Base-by-base conservation (phyloP, 139 green algal species). In the Coccomyxa sp. region DNA sequence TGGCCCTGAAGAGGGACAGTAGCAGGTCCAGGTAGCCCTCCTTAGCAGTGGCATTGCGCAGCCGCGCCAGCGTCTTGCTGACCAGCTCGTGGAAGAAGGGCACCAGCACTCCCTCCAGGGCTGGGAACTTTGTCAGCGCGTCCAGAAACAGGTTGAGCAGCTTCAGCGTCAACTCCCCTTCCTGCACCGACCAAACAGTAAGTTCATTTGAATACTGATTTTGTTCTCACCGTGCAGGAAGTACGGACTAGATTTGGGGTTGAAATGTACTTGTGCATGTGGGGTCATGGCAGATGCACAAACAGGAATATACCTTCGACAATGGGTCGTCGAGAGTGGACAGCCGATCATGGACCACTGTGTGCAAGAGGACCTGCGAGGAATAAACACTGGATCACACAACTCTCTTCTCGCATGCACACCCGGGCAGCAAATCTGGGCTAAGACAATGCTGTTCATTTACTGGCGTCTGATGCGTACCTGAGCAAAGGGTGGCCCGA, bases 121-220 rank as follows among this genome's bases (percentile, higher is more conserved):
- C 51, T 30, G 80, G 80, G 75, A 89, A 85, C 82, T 90, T 88
- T 17, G 79, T 78, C 12, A 94, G 76, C 3, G 86, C 85, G 57
- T 89, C 83, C 58, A 95, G 91, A 12, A 96, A 75, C 28, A 95
- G 67, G 67, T 87, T 88, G 86, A 96, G 89, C 51, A 93, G 89
- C 75, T 87, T 88, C 59, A 90, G 84, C 15, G 89, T 84, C 67
- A 93, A 77, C 28, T 79, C 31, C 32, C 88, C 91, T 76, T 91
- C 91, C 78, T 81, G 87, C 83, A 80, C 83, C 81, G 10, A 80
- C 83, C 81, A 0, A 88, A 57, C 66, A 86, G 38, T 51, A 51
- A 51, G 38, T 51, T 7, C 58, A 59, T 7, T 51, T 51, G 38
- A 51, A 51, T 51, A 3, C 38, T 51, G 38, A 11, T 3, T 7